Evolutionary conservation across 345 rosid genomes (phyloP), one percentile per base, ranked within the genome.

Genomic region (Alliaria petiolata): DNA sequence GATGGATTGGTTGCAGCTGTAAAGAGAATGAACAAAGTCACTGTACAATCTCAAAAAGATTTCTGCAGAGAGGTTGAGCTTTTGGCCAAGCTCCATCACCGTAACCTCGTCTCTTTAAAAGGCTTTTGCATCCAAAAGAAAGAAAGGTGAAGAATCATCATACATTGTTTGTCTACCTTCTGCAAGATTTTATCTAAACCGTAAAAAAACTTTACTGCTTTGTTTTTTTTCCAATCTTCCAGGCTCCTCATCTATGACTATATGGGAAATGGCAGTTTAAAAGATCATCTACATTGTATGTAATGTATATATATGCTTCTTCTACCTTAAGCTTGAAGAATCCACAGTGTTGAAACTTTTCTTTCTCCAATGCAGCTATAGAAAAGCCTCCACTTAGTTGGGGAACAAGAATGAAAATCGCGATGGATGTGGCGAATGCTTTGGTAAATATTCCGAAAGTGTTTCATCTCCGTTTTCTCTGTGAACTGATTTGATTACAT

Each of bases 391-490:
- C 97, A 22, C 80, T 85, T 68, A 91, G 91, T 84, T 93, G 98
- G 98, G 89, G 85, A 72, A 93, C 92, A 17, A 87, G 98, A 76
- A 93, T 93, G 98, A 89, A 91, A 81, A 87, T 93, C 43, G 98
- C 98, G 10, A 91, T 95, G n/a, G 95, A 96, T 60, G 98, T 95
- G 50, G 96, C 98, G 8, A 91, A 88, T 81, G 98, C 97, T 38
- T 85, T 93, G 82, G 97, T 93, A 85, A 69, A 75, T 78, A 77
- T 64, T 61, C 56, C 55, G n/a, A 65, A 61, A 60, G 74, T 53
- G 51, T 52, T 60, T 52, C 4, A 51, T 17, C 10, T 33, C 15
- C 61, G 43, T 52, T 54, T 49, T 9, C 63, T 74, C 62, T 50
- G 34, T 42, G 12, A 45, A 54, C 74, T 75, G 51, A 61, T 59